These are phyloP conservation scores for Chlorophyllum brunneum DNA, from an alignment of 768 basidiomycete species.

Conservation along the genomic window DNA sequence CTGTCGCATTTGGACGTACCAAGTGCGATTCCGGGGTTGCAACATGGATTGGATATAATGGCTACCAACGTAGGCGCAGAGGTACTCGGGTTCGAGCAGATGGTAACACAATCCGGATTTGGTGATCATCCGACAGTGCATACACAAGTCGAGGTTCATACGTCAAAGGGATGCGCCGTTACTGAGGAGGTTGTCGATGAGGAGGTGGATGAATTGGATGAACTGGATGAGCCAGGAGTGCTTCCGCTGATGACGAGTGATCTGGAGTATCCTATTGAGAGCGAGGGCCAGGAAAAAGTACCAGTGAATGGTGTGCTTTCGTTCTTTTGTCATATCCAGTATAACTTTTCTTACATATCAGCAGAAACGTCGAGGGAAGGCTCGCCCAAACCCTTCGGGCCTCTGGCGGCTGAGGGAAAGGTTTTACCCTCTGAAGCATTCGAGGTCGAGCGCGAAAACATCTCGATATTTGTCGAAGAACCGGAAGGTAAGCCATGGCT, in stretches of 20 bases:
- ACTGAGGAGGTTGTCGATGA: constrained; percentile 5
- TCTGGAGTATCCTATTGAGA: not conserved
- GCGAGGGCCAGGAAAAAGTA: not conserved
- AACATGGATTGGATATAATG: not conserved
- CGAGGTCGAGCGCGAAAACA: not conserved
- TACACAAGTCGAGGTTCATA: too few relatives aligned
- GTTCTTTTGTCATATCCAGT: not conserved
- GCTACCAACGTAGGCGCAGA: not conserved
- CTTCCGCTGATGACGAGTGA: constrained; percentile 10
- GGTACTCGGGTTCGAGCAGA: not conserved
- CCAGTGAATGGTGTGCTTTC: not conserved
- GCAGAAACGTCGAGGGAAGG: not conserved
- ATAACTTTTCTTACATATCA: not conserved
- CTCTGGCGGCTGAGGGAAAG: not conserved
- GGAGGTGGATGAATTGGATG: constrained; percentile 16
- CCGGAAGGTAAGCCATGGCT: not conserved
- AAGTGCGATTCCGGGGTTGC: not conserved
- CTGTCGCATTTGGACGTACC: not conserved
- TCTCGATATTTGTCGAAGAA: not conserved
- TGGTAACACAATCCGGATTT: not conserved
- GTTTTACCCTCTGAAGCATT: not conserved
- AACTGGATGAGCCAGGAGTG: not conserved
- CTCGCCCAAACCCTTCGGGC: not conserved
- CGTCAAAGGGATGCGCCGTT: too few relatives aligned
- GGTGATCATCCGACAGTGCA: not conserved